These are phyloP conservation scores for Microglena sp. DNA, from an alignment of 139 green algal species.

Conservation along the genomic window DNA sequence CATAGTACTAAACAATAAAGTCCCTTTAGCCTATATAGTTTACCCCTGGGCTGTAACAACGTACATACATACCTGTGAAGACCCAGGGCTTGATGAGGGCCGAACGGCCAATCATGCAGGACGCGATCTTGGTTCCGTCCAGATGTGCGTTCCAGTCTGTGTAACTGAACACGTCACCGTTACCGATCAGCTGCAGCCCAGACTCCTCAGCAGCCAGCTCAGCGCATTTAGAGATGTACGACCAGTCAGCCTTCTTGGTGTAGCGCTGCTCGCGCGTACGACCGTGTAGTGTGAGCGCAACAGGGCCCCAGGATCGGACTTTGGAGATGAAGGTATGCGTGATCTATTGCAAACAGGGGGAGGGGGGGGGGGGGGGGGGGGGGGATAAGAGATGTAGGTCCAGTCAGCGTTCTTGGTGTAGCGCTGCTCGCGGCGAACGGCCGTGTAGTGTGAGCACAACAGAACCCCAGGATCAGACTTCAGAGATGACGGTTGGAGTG, in stretches of 20 bases:
- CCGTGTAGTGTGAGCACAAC: constrained; percentile 87
- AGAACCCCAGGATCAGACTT: constrained; percentile 60
- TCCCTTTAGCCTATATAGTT: too few species aligned
- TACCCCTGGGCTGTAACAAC: too few species aligned
- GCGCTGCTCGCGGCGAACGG: constrained; percentile 82
- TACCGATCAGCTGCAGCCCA: constrained; percentile 70
- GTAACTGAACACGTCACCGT: constrained; percentile 82
- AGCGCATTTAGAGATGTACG: constrained; percentile 28
- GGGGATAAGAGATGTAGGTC: constrained; percentile 34
- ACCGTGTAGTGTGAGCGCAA: constrained; percentile 87
- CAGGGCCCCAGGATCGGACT: constrained; percentile 59
- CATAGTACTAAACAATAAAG: too few species aligned
- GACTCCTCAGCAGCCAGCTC: constrained; percentile 3
- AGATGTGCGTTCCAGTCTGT: constrained; percentile 68
- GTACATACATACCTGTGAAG: constrained; percentile 13
- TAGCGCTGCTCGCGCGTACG: constrained; percentile 88
- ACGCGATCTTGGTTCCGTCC: constrained; percentile 3
- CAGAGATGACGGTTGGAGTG: constrained; percentile 66
- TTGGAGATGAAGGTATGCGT: constrained; percentile 67
- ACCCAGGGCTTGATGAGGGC: constrained; percentile 98
- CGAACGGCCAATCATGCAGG: constrained; percentile 78
- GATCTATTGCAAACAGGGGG: constrained; percentile 13
- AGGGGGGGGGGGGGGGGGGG: background rate
- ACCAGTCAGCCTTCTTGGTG: constrained; percentile 67
- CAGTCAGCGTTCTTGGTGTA: constrained; percentile 76